Evolutionary conservation across 1,284 basidiomycete species (phyloP), one percentile per base, ranked within the genome.

Genomic region (Sporisorium sorghi): DNA sequence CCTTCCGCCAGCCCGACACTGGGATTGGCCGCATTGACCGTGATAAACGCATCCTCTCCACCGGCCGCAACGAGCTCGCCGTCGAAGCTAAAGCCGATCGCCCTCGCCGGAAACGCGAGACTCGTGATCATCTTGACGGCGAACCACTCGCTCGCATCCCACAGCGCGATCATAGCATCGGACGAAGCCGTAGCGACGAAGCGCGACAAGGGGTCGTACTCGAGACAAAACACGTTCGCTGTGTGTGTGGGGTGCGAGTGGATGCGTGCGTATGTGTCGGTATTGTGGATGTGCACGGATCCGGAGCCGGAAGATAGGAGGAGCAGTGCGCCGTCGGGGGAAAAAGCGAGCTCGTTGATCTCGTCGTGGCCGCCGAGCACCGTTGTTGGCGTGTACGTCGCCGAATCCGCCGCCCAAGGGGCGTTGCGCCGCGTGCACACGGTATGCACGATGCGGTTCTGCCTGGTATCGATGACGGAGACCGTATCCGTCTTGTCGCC

Each of bases 401-500:
- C 33, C 1, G 48, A 51, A 1, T 40, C 17, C 3, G 60, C 50
- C 11, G 51, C n/a, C n/a, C n/a, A n/a, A n/a, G n/a, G 26, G 7
- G 28, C 46, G n/a, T 61, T n/a, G 2, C 55, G 17, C 14, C 69
- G 48, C 2, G 57, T 51, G 46, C 65, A 71, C 1, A 82, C 72
- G 2, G 75, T 77, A n/a, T 77, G 68, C 0, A 73, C 24, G 6
- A 76, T 51, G 19, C 47, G 32, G 14, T 68, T 53, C 23, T 46
- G 42, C 2, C 67, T 43, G 3, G 59, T 52, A 46, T 83, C 80
- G 15, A 83, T 21, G 21, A 82, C 65, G 5, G 70, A 75, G 1
- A 83, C 73, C 0, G 74, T 81, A 61, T 83, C 82, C 19, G 55
- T 53, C 47, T 80, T 78, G 40, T 83, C 81, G 5, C 79, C 79